These are phyloP conservation scores for Hirsutella minnesotensis DNA, from an alignment of 2,329 filamentous ascomycete species.

Conservation along the genomic window DNA sequence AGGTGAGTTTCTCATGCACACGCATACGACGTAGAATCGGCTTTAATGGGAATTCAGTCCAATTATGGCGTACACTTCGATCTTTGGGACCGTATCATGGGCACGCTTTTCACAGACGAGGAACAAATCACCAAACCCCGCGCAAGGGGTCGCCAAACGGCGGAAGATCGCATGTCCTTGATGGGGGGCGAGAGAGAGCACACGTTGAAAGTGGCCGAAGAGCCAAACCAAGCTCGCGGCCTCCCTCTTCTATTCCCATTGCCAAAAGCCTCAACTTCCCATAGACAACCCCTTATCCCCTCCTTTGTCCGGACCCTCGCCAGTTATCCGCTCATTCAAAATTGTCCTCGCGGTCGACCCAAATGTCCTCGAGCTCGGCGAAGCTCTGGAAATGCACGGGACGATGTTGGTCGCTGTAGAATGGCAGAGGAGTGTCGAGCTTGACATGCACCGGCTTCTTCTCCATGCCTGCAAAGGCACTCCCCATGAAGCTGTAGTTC, in stretches of 20 bases:
- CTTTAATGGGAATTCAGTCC: neutral
- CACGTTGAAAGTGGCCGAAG: too few species aligned
- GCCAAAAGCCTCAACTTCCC: too few species aligned
- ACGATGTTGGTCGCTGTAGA: slow-evolving; percentile 87
- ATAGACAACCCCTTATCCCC: too few species aligned
- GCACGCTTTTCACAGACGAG: neutral
- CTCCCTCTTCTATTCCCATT: too few species aligned
- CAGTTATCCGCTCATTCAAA: slow-evolving; percentile 54
- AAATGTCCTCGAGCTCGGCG: slow-evolving; percentile 91
- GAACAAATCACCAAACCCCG: neutral
- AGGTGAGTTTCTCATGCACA: neutral
- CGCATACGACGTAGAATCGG: too few species aligned
- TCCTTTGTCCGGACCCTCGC: neutral
- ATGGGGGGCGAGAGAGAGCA: too few species aligned
- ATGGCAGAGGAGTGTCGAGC: slow-evolving; percentile 79
- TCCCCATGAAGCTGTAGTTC: slow-evolving; percentile 99
- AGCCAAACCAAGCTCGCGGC: too few species aligned
- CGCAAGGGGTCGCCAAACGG: neutral
- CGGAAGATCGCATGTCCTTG: too few species aligned
- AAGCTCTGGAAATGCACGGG: slow-evolving; percentile 96
- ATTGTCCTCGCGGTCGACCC: slow-evolving; percentile 85
- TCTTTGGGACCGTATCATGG: slow-evolving; percentile 1
- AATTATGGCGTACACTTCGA: neutral
- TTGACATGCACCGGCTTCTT: slow-evolving; percentile 88
- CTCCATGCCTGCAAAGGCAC: slow-evolving; percentile 73